phyloP scores from a whole-genome alignment of 768 basidiomycete genomes.

The Trametes meyenii region DNA sequence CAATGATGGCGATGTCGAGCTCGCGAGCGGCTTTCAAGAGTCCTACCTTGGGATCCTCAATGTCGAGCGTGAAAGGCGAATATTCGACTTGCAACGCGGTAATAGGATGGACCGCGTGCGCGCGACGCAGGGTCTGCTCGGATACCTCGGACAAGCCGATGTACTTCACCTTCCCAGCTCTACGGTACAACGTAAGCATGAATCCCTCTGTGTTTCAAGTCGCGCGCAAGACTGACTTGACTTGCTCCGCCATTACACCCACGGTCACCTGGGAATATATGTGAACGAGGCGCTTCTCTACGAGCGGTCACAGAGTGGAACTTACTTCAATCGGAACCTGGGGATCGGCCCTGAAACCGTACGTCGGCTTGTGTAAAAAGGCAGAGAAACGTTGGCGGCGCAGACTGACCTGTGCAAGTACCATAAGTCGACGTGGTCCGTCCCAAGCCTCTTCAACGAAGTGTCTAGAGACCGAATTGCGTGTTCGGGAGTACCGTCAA shows the following conservation, averaged over 20 bases:
- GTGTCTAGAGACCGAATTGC: slow-evolving; percentile 29
- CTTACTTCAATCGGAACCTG: slow-evolving; percentile 14
- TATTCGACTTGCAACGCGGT: slow-evolving; percentile 42
- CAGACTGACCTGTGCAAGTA: slow-evolving; percentile 35
- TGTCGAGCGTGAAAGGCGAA: slow-evolving; percentile 39
- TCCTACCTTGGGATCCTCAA: slow-evolving; percentile 38
- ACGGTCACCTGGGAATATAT: slow-evolving; percentile 27
- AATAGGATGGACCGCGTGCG: slow-evolving; percentile 41
- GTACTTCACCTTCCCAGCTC: slow-evolving; percentile 39
- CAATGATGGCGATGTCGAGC: slow-evolving; percentile 44
- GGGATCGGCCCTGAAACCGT: neutral
- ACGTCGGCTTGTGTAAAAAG: neutral
- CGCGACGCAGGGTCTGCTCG: slow-evolving; percentile 39
- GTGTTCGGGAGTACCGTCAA: slow-evolving; percentile 34
- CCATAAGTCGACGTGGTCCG: slow-evolving; percentile 38
- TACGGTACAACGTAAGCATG: neutral
- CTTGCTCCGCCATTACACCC: slow-evolving; percentile 32
- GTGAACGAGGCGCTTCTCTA: neutral
- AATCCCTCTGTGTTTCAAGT: slow-evolving; percentile 8
- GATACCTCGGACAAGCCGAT: slow-evolving; percentile 41
- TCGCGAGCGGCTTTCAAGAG: slow-evolving; percentile 41
- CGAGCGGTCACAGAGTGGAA: neutral
- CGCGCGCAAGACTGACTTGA: slow-evolving; percentile 39
- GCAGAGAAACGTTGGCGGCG: neutral
- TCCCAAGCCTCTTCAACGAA: slow-evolving; percentile 33